Conservation (phyloP, 2,329 filamentous ascomycete genomes). For the Hortaea werneckii region DNA sequence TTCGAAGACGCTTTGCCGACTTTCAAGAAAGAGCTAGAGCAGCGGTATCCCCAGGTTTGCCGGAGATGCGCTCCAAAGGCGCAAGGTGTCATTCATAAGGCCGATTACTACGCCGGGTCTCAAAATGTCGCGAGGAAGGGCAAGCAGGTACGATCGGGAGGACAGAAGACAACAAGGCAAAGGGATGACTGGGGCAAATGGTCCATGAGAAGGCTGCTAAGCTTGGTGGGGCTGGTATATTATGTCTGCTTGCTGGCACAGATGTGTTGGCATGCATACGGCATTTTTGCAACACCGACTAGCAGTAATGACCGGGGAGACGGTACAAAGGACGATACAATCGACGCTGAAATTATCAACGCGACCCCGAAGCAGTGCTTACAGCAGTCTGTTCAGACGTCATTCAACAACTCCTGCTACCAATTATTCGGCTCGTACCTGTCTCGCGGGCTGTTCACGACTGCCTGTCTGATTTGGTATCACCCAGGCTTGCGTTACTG, state of each 20-base stretch:
- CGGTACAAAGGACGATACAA: neutral
- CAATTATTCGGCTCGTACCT: constrained; percentile 14
- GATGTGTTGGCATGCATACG: constrained; percentile 20
- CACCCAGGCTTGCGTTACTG: constrained; percentile 23
- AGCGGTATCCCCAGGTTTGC: constrained; percentile 83
- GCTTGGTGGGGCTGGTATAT: constrained; percentile 11
- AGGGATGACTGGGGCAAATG: constrained; percentile 33
- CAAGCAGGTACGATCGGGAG: constrained; percentile 48
- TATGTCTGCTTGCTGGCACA: constrained; percentile 15
- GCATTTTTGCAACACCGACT: constrained; percentile 5
- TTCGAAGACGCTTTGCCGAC: constrained; percentile 59
- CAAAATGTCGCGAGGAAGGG: constrained; percentile 49
- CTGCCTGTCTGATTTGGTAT: constrained; percentile 21
- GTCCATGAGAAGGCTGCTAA: constrained; percentile 18
- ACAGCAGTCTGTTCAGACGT: constrained; percentile 6
- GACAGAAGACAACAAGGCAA: constrained; percentile 32
- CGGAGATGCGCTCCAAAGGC: constrained; percentile 67
- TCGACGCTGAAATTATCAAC: constrained; percentile 3
- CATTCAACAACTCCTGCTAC: constrained; percentile 14
- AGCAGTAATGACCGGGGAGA: neutral
- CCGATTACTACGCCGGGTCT: constrained; percentile 23
- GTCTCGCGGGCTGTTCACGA: constrained; percentile 13
- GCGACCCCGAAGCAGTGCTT: constrained; percentile 11
- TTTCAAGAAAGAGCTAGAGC: constrained; percentile 64
- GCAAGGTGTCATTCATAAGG: constrained; percentile 31